Evolutionary conservation across 768 basidiomycete species (phyloP), one percentile per base, ranked within the genome.

Genomic region (Russula earlei): DNA sequence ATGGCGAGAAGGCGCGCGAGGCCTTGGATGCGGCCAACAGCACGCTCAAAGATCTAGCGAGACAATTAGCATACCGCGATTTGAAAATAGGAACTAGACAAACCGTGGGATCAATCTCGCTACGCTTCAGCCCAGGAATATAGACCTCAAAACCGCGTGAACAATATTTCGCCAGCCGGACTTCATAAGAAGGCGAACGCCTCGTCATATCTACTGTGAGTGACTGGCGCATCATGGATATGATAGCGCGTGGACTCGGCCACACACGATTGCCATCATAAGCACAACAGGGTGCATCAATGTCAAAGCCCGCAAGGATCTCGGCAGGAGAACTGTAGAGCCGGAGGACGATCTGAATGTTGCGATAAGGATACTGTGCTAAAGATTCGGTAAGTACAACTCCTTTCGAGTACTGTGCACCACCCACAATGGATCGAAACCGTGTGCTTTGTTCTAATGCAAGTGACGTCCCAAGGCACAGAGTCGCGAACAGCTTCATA

Each of bases 401-500:
- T 6, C 19, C n/a, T n/a, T 33, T 11, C 6, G 12, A 27, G 33
- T 15, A 10, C 8, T 3, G 33, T 24, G 31, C n/a, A 52, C 37
- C 37, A 31, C 77, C 50, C 57, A 76, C 81, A 81, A 64, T 83
- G 77, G 61, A 84, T 82, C 14, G 82, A 83, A 41, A 83, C 71
- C 0, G 81, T 80, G 60, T 85, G 80, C 67, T 80, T 83, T 54
- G 81, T 81, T 38, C 82, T 76, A 54, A 84, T 77, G 49, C 81
- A 83, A 27, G 81, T 83, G 15, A 81, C 79, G 64, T 83, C 83
- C 82, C 82, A 83, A 25, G 81, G 81, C 34, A 84, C 76, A 10
- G 81, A 80, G 63, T 83, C 80, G 20, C 81, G 71, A 22, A 85
- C 79, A 5, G 82, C 82, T 61, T 82, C 79, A 61, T 80, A 84